phyloP scores from a whole-genome alignment of 2,329 filamentous ascomycete species.

The Parastagonospora nodorum region DNA sequence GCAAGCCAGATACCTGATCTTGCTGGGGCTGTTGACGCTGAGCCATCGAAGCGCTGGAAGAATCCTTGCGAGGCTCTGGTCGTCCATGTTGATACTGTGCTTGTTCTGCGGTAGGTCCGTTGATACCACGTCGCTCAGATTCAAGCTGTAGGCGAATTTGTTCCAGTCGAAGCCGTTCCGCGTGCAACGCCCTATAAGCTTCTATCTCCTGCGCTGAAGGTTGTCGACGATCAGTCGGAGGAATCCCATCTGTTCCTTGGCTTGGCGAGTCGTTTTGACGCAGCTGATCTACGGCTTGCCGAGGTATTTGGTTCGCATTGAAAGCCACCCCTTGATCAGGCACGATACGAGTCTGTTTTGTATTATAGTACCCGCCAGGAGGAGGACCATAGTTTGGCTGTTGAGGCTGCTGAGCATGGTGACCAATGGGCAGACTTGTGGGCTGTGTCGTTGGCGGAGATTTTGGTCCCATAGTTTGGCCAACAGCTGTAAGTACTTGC shows the following conservation, averaged over 20 bases:
- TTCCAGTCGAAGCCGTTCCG: slow-evolving; percentile 5
- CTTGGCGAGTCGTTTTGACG: slow-evolving; percentile 8
- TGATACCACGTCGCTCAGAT: slow-evolving; percentile 3
- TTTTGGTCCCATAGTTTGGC: slow-evolving; percentile 10
- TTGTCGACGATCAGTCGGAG: slow-evolving; percentile 5
- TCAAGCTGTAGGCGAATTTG: slow-evolving; percentile 6
- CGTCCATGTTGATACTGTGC: background rate
- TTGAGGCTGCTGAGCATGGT: slow-evolving; percentile 6
- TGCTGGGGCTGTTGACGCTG: slow-evolving; percentile 2
- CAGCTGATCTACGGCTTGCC: slow-evolving; percentile 16
- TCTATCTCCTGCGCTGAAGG: slow-evolving; percentile 5
- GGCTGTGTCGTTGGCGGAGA: slow-evolving; percentile 3
- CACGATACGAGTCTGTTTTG: slow-evolving; percentile 13
- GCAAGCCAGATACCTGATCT: background rate
- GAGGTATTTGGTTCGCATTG: slow-evolving; percentile 16
- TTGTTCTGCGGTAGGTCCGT: background rate
- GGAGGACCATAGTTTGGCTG: slow-evolving; percentile 16
- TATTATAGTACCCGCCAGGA: slow-evolving; percentile 32
- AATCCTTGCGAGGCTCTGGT: background rate
- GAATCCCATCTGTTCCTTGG: slow-evolving; percentile 3
- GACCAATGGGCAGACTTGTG: slow-evolving; percentile 7
- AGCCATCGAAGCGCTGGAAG: background rate
- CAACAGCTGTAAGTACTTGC: slow-evolving; percentile 5
- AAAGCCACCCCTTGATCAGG: slow-evolving; percentile 19
- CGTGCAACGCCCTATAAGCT: slow-evolving; percentile 4